Base-by-base conservation (phyloP, 495 filamentous ascomycete genomes). In the Xylona heveae region DNA sequence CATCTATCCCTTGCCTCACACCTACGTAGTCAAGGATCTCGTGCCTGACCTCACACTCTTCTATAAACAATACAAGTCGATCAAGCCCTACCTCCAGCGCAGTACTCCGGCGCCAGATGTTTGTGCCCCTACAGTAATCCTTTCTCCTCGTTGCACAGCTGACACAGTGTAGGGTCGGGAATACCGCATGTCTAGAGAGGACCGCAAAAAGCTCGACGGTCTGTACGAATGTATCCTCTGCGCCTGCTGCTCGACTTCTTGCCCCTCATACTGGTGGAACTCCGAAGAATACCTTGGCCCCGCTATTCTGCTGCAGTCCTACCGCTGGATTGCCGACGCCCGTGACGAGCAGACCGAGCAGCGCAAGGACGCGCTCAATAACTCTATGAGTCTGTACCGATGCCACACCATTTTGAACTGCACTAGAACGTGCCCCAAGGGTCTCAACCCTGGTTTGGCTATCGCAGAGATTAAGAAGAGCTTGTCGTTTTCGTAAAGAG, bases 11-110 rank as follows among this genome's bases (percentile, higher is more conserved):
- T 68, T 97, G 36, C 88, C 88, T 40, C 88, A 97, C 65, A 97
- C 83, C 52, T 97, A 92, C 63, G 78, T 95, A 42, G 85, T 97
- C 59, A 97, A 93, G 71, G 88, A 97, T 51, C 67, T 97, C 39
- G 85, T 97, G 8, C 85, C 88, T 30, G 88, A 97, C 53, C 59
- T 97, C 42, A 97, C 88, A 42, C 78, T 79, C 38, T 94, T 97
- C 72, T 97, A 97, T 76, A 93, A 94, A 65, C 88, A 97, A 67
- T 97, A 97, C 72, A 92, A 92, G 60, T 93, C 85, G 15, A 92
- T 97, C 61, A 91, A 97, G 68, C 88, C 88, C 5, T 97, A 92
- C 51, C 76, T 97, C 21, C 88, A 93, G 58, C 66, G 80, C 40
- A 71, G 81, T 38, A 83, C 75, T 20, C 69, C 73, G 24, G 55